These are phyloP conservation scores for Fraxinus sp. DNA, from an alignment of 305 asterid species.

Conservation along the genomic window DNA sequence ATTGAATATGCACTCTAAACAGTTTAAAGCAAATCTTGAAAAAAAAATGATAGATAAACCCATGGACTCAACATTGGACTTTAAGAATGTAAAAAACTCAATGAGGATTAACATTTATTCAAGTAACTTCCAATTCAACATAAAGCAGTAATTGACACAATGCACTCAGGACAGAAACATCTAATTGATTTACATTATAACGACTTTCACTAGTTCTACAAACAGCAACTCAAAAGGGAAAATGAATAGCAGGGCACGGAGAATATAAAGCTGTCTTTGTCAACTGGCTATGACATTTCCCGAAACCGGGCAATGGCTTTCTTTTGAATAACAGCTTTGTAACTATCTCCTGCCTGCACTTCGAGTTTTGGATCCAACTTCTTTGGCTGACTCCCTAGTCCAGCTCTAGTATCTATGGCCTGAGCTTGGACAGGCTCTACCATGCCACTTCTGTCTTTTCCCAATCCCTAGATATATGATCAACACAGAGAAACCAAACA, in stretches of 20 bases:
- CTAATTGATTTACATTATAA: background rate
- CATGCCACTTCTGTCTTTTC: conserved; percentile 95
- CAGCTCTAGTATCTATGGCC: conserved; percentile 72
- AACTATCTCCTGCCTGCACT: conserved; percentile 97
- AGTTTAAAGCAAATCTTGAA: background rate
- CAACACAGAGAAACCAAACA: conserved; percentile 40
- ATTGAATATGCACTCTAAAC: background rate
- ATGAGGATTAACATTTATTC: background rate
- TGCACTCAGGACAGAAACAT: background rate
- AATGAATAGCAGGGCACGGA: background rate
- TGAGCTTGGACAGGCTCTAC: conserved; percentile 92
- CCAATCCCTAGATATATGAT: conserved; percentile 66
- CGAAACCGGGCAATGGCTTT: conserved; percentile 96
- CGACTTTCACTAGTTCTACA: background rate
- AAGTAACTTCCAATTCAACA: background rate
- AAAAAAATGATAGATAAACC: background rate
- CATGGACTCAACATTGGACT: background rate
- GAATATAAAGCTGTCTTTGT: background rate
- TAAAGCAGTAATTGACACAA: background rate
- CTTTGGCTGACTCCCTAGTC: conserved; percentile 87
- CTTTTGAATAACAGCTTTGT: conserved; percentile 91
- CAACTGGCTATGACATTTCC: conserved; percentile 66
- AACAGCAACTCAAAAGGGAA: background rate
- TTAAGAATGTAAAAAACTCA: background rate
- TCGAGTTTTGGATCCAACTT: conserved; percentile 79